A percentile compares a stretch with the other conserved stretches of the same genome.
These are phyloP conservation scores for Scytalidium sp. DNA, from an alignment of 2,329 filamentous ascomycete genomes.

Conservation along the genomic window DNA sequence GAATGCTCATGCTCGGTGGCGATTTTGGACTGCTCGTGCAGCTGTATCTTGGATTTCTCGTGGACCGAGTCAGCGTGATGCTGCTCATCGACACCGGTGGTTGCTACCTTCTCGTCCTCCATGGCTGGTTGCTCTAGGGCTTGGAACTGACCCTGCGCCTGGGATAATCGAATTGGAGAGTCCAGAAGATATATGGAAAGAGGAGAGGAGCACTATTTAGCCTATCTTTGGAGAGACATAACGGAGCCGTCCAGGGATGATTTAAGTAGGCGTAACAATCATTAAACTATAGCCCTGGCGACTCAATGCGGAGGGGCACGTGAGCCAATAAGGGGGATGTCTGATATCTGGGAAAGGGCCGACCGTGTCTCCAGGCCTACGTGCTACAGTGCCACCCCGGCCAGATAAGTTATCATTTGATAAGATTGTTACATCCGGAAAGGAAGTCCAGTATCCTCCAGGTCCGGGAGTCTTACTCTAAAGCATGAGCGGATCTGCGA, in stretches of 20 bases:
- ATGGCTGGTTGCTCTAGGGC: not conserved
- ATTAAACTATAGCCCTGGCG: not conserved
- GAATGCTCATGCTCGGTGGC: slow-evolving; percentile 15
- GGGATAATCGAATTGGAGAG: not conserved
- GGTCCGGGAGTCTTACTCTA: not conserved
- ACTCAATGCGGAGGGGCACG: not conserved
- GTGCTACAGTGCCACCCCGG: not conserved
- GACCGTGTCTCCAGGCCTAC: not conserved
- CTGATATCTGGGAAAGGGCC: not conserved
- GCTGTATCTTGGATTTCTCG: not conserved
- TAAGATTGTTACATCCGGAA: not conserved
- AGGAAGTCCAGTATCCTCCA: not conserved
- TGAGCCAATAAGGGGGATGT: not conserved
- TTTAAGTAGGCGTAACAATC: not conserved
- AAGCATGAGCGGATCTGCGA: not conserved
- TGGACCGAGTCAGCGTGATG: not conserved
- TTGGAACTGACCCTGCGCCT: not conserved
- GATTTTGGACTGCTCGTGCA: not conserved
- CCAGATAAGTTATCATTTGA: not conserved
- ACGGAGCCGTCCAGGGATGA: not conserved
- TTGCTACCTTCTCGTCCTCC: not conserved
- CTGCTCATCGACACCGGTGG: not conserved
- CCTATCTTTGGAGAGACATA: not conserved
- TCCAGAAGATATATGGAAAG: not conserved
- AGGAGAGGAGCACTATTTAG: not conserved